Base-by-base conservation (phyloP, 2,329 filamentous ascomycete species). In the Botrytis galanthina region DNA sequence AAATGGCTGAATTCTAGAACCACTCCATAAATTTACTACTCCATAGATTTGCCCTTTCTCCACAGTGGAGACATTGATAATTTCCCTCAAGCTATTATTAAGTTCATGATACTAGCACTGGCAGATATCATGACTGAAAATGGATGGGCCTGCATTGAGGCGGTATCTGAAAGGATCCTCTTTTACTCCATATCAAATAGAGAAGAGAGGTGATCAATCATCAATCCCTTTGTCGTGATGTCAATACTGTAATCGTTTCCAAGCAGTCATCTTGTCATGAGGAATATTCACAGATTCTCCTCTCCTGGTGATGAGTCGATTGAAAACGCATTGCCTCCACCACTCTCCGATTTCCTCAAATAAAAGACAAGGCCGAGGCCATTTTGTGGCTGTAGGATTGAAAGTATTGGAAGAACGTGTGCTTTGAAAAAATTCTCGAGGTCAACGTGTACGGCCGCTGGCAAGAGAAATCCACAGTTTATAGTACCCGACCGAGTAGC, bases 371-470 rank as follows among this genome's bases (percentile, higher is more conserved):
- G 46, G 66, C 32, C 66, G 26, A 42, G 66, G 32, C 66, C 35
- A 26, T 42, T 26, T 42, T 32, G 66, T 42, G 66, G 66, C 66
- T 57, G 35, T 57, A 57, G 35, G 42, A 22, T 42, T 29, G 18
- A 42, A 68, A 68, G 35, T 39, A 68, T 42, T 68, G 66, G 66
- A 42, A 57, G 66, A 57, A 57, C 35, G 66, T 42, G 35, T 68
- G 66, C 35, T 42, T 42, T 57, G 18, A 57, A 68, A 67, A 68
- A 42, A 26, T 32, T 26, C 48, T 69, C 10, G 48, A 69, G 66
- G 66, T 69, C 66, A 57, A 69, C 66, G 66, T 69, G 66, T 57
- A 69, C 66, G 66, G 66, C 37, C 66, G 66, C 66, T 69, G 66
- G 66, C 66, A 69, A 57, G 39, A 26, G n/a, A 29, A 57, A 69